Conservation (phyloP, 345 rosid genomes). For the Heritiera littoralis region DNA sequence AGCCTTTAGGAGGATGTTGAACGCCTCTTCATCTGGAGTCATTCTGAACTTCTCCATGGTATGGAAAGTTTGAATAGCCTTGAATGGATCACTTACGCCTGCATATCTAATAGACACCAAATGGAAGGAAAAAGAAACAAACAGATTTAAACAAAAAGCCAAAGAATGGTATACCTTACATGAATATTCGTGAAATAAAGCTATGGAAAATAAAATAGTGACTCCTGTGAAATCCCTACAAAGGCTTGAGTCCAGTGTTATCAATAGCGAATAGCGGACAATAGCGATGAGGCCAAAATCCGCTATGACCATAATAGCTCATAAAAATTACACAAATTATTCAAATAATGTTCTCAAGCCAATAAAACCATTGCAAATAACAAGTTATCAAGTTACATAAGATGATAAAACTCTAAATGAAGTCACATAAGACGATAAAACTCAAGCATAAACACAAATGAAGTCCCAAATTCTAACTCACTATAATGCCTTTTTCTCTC, state of each 20-base stretch:
- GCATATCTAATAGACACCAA: constrained; percentile 56
- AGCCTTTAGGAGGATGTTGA: constrained; percentile 43
- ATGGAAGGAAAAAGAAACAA: not conserved
- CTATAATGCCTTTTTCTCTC: too few species aligned
- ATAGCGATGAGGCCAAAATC: too few species aligned
- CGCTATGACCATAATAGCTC: too few species aligned
- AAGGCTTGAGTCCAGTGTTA: not conserved
- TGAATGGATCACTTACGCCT: constrained; percentile 69
- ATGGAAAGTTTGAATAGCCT: constrained; percentile 68
- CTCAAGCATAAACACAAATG: too few species aligned
- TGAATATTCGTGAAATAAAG: not conserved
- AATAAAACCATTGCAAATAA: too few species aligned
- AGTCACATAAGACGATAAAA: too few species aligned
- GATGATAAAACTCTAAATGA: too few species aligned
- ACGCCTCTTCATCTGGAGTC: constrained; percentile 78
- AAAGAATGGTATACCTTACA: constrained; percentile 7
- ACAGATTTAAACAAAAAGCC: constrained; percentile 11
- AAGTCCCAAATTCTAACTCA: too few species aligned
- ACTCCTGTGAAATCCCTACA: not conserved
- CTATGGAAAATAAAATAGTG: not conserved
- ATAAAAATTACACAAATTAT: too few species aligned
- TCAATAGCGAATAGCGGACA: too few species aligned
- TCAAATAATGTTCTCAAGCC: too few species aligned
- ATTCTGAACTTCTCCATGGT: constrained; percentile 77
- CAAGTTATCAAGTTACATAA: too few species aligned